phyloP scores from a whole-genome alignment of 2,329 filamentous ascomycete species.

The Atkinsonella texensis region DNA sequence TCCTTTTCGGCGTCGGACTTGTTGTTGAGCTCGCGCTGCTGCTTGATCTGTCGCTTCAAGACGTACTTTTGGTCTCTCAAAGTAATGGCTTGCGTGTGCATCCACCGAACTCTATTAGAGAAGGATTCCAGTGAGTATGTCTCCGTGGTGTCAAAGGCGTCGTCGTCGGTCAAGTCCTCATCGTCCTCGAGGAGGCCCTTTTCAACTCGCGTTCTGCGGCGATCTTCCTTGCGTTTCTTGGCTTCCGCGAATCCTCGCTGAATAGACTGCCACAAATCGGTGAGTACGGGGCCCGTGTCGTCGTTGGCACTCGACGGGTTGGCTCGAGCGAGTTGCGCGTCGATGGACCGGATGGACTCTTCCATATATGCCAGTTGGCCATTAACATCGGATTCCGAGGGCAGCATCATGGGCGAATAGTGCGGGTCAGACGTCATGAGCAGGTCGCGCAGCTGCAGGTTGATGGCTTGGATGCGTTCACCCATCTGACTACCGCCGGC shows the following conservation, averaged over 20 bases:
- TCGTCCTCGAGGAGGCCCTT: slow-evolving; percentile 44
- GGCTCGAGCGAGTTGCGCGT: slow-evolving; percentile 29
- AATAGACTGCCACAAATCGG: slow-evolving; percentile 46
- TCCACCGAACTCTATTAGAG: slow-evolving; percentile 62
- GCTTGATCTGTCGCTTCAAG: slow-evolving; percentile 82
- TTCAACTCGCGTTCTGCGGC: slow-evolving; percentile 38
- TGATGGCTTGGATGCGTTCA: slow-evolving; percentile 48
- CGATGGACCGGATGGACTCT: slow-evolving; percentile 40
- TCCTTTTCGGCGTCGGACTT: slow-evolving; percentile 68
- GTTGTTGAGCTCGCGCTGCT: slow-evolving; percentile 84
- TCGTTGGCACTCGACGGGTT: slow-evolving; percentile 24
- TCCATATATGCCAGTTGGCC: slow-evolving; percentile 60
- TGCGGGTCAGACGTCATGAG: slow-evolving; percentile 35
- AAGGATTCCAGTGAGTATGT: slow-evolving; percentile 66
- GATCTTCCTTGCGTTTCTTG: slow-evolving; percentile 40
- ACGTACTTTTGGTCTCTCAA: slow-evolving; percentile 83
- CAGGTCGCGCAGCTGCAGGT: slow-evolving; percentile 49
- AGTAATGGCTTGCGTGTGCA: slow-evolving; percentile 64
- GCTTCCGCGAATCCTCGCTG: slow-evolving; percentile 38
- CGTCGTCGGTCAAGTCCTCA: slow-evolving; percentile 50
- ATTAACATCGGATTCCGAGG: slow-evolving; percentile 44
- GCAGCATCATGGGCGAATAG: slow-evolving; percentile 45
- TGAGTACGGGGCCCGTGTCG: slow-evolving; percentile 44
- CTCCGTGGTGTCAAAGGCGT: slow-evolving; percentile 44
- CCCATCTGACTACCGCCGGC: slow-evolving; percentile 25